Evolutionary conservation across 2,329 filamentous ascomycete genomes (phyloP).

Genomic region (Thelonectria olida): DNA sequence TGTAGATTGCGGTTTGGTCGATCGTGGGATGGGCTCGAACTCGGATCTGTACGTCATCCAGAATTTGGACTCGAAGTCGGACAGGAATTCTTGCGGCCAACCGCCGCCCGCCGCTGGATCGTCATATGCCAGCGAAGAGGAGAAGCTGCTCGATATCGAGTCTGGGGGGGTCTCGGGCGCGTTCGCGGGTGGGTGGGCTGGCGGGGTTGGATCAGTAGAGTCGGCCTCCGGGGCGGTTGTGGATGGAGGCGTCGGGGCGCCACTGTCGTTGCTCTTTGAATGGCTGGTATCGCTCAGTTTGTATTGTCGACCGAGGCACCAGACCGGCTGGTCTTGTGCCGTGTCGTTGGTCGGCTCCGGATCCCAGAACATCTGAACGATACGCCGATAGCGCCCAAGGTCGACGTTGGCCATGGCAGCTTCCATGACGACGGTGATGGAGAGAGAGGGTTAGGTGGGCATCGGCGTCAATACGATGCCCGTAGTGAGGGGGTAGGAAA

Average conservation of each 20-base stretch:
- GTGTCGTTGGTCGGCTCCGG: conserved; percentile 86
- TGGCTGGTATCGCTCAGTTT: conserved; percentile 45
- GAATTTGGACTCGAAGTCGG: conserved; percentile 91
- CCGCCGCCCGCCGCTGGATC: conserved; percentile 59
- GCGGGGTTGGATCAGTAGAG: conserved; percentile 29
- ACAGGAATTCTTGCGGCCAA: conserved; percentile 87
- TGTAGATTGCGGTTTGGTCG: conserved; percentile 75
- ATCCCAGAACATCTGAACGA: conserved; percentile 93
- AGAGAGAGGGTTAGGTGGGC: conserved; percentile 19
- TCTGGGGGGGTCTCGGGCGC: conserved; percentile 57
- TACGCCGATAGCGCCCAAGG: conserved; percentile 77
- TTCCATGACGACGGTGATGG: conserved; percentile 41
- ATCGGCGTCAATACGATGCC: conserved; percentile 12
- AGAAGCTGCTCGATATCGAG: conserved; percentile 60
- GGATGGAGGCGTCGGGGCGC: conserved; percentile 37
- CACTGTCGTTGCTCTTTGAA: conserved; percentile 19
- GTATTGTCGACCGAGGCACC: conserved; percentile 76
- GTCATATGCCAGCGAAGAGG: conserved; percentile 60
- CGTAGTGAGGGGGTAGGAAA: conserved; percentile 1
- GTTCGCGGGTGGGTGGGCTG: conserved; percentile 36
- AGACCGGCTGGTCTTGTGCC: conserved; percentile 74
- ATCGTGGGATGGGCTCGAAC: conserved; percentile 84
- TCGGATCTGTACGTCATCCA: conserved; percentile 97
- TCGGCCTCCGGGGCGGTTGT: conserved; percentile 16
- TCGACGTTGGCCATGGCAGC: conserved; percentile 67